A percentile compares a stretch with the other conserved stretches of the same genome.
phyloP scores from a whole-genome alignment of 768 basidiomycete species.

The Psilocybe sp. region DNA sequence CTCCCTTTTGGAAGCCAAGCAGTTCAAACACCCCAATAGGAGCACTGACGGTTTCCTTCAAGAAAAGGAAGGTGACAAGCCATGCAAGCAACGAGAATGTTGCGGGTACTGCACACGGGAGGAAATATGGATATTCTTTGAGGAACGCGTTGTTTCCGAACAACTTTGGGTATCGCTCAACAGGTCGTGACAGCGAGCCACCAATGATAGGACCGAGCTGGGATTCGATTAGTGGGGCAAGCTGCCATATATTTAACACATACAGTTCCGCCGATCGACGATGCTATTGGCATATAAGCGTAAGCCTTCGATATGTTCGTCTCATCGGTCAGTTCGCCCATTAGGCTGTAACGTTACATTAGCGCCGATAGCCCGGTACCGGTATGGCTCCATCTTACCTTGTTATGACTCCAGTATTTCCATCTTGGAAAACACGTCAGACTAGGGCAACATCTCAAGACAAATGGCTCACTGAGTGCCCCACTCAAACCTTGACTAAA shows the following conservation, averaged over 20 bases:
- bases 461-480: constrained; percentile 51
- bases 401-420: constrained; percentile 69
- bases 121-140: constrained; percentile 59
- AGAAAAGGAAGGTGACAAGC: constrained; percentile 47
- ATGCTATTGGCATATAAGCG: constrained; percentile 59
- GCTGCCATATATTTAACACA: constrained; percentile 10
- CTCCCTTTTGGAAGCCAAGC: constrained; percentile 17
- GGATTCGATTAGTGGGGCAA: constrained; percentile 3
- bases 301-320: constrained; percentile 69
- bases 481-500: constrained; percentile 66
- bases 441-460: constrained; percentile 1
- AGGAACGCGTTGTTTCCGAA: constrained; percentile 49
- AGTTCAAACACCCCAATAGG: constrained; percentile 23
- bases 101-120: constrained; percentile 67
- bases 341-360: constrained; percentile 40
- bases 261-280: constrained; percentile 40
- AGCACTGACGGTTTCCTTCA: constrained; percentile 46
- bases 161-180: constrained; percentile 49
- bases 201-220: constrained; percentile 55
- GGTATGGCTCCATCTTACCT: constrained; percentile 28
- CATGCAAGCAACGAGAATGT: constrained; percentile 55
- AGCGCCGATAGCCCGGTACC: constrained; percentile 5
- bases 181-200: constrained; percentile 52
- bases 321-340: constrained; percentile 70
- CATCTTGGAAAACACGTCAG: constrained; percentile 29